These are phyloP conservation scores for Sphaceloma murrayae DNA, from an alignment of 2,329 filamentous ascomycete species.

Conservation along the genomic window DNA sequence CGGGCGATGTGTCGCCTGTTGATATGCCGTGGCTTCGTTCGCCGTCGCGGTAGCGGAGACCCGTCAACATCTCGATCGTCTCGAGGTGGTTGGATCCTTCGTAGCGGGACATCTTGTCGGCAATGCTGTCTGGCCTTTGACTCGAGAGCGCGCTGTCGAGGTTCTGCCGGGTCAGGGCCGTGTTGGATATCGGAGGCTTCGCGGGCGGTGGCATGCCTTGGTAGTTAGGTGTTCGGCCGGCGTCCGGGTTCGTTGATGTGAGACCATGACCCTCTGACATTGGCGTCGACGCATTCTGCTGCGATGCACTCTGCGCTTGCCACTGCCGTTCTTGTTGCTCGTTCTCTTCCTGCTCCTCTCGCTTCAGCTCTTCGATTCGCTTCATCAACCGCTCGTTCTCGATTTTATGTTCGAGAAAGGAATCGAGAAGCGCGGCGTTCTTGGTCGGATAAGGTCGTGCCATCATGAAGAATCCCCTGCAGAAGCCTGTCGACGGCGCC, in stretches of 20 bases:
- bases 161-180: slow-evolving; percentile 67
- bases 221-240: slow-evolving; percentile 29
- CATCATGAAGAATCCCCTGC: slow-evolving; percentile 90
- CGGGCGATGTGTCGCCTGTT: slow-evolving; percentile 71
- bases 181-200: slow-evolving; percentile 52
- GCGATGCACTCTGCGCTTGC: slow-evolving; percentile 31
- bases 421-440: slow-evolving; percentile 76
- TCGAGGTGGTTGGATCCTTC: slow-evolving; percentile 68
- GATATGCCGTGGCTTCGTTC: slow-evolving; percentile 82
- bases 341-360: slow-evolving; percentile 73
- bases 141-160: slow-evolving; percentile 61
- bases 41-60: slow-evolving; percentile 75
- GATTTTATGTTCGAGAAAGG: slow-evolving; percentile 92
- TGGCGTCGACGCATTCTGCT: slow-evolving; percentile 44
- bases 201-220: slow-evolving; percentile 58
- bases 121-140: slow-evolving; percentile 62
- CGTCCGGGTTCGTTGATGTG: neutral
- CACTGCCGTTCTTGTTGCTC: slow-evolving; percentile 56
- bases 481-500: slow-evolving; percentile 49
- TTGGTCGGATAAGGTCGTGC: slow-evolving; percentile 81
- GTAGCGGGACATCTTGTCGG: slow-evolving; percentile 76
- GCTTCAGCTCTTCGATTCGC: slow-evolving; percentile 73
- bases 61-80: slow-evolving; percentile 87
- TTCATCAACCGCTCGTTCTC: slow-evolving; percentile 83
- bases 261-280: slow-evolving; percentile 14